Conservation (phyloP, 139 green algal genomes). For the Prasinococcaceae sp. region DNA sequence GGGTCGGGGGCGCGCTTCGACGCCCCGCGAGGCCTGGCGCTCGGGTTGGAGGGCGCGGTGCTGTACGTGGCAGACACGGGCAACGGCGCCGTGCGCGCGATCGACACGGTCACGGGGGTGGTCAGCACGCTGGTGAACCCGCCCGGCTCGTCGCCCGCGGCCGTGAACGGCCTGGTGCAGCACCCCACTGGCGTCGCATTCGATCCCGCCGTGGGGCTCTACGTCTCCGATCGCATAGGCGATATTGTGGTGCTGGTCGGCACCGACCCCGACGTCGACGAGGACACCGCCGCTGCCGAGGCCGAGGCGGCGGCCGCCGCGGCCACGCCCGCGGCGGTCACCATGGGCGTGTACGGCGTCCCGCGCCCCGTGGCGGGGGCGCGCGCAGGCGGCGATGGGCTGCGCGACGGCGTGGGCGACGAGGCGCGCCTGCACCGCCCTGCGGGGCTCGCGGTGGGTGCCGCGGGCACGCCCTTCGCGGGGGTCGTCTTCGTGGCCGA, state of each 20-base stretch:
- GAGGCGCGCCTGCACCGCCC: background rate
- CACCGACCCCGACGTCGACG: no score
- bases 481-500: background rate
- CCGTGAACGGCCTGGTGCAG: no score
- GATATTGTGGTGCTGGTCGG: no score
- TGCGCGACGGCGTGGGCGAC: background rate
- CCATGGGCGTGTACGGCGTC: no score
- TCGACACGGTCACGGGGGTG: background rate
- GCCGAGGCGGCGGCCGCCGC: no score
- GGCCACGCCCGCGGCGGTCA: no score
- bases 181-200: no score
- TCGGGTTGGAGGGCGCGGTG: background rate
- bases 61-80: slow-evolving; percentile 3
- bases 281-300: no score
- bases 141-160: no score
- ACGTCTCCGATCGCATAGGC: no score
- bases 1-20: background rate
- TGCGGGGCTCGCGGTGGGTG: background rate
- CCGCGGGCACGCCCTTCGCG: background rate
- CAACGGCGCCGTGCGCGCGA: background rate
- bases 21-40: background rate
- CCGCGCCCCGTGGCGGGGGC: background rate
- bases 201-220: no score
- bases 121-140: background rate
- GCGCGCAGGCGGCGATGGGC: background rate